Conservation (phyloP, 129 eudicot genomes). For the Dittrichia graveolens region DNA sequence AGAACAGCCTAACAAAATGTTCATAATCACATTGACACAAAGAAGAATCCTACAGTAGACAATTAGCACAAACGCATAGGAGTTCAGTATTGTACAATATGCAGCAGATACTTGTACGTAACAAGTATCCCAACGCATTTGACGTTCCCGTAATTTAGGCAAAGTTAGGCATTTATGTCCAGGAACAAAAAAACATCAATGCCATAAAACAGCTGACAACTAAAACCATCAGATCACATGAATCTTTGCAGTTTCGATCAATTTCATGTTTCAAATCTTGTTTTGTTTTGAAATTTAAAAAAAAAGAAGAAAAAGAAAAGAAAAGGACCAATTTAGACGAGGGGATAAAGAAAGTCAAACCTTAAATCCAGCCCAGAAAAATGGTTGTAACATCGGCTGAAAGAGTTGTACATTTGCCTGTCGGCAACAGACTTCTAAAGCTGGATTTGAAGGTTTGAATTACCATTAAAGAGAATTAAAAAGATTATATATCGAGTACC, state of each 20-base stretch:
- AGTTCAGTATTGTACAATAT: slow-evolving; percentile 21
- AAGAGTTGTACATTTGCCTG: slow-evolving; percentile 40
- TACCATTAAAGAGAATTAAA: background rate
- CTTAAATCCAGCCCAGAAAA: slow-evolving; percentile 30
- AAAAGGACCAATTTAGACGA: slow-evolving; percentile 9
- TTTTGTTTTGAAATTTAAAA: background rate
- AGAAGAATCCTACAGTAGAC: slow-evolving; percentile 7
- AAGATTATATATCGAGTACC: slow-evolving; percentile 39
- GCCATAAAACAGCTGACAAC: slow-evolving; percentile 24
- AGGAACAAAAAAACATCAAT: slow-evolving; percentile 23
- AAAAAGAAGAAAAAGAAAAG: background rate
- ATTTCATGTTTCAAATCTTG: slow-evolving; percentile 11
- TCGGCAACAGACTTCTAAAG: slow-evolving; percentile 24
- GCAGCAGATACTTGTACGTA: slow-evolving; percentile 28
- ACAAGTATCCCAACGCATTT: slow-evolving; percentile 32
- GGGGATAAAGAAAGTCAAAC: slow-evolving; percentile 22
- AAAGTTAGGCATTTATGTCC: slow-evolving; percentile 34
- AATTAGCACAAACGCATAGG: slow-evolving; percentile 1
- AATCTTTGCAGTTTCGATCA: slow-evolving; percentile 16
- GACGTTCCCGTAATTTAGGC: slow-evolving; percentile 30
- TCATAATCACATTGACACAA: background rate
- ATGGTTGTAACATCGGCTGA: slow-evolving; percentile 29
- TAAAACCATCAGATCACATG: slow-evolving; percentile 18
- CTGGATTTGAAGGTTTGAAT: slow-evolving; percentile 30
- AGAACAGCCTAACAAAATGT: slow-evolving; percentile 10